Evolutionary conservation across 495 filamentous ascomycete genomes (phyloP), one percentile per base, ranked within the genome.

Genomic region (Pseudomonodictys pantanalensis): DNA sequence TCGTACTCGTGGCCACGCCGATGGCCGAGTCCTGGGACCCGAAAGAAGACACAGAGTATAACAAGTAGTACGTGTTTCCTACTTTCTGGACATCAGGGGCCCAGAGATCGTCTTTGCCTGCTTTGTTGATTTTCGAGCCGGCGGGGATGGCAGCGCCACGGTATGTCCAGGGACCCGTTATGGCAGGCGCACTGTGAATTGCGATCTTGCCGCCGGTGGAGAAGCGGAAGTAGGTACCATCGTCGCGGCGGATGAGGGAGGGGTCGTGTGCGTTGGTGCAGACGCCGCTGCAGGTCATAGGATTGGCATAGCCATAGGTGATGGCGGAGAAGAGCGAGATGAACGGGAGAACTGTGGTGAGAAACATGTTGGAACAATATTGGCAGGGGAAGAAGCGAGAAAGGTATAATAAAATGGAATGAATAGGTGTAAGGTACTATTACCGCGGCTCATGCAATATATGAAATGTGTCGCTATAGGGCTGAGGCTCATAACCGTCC

Each of bases 141-240:
- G 61, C 65, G 0, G 82, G 78, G n/a, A 90, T 68, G 0, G 78
- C 83, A 10, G 75, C 68, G 9, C 87, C 86, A 17, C 72, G 62
- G 53, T 78, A 77, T 0, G 73, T 81, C 88, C 87, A 91, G 1
- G 87, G 84, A 0, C 87, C 87, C 20, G 69, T 74, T 24, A 90
- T 66, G 7, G 77, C 74, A 5, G 78, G 68, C 0, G 87, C 78
- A 0, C 80, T 83, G 54, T 81, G 77, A 26, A 85, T 80, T 35
- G 76, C 72, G 56, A 91, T 81, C 45, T 76, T 78, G 20, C 77
- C 80, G 25, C 81, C 81, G 0, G 88, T 90, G 1, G 80, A 80
- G 73, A 89, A 90, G 39, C 84, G 83, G 73, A 85, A 91, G 73
- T 89, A 91, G 2, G 73, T 84, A 17, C 86, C 85, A 68, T 90